Evolutionary conservation across 306 rosid genomes (phyloP).

Genomic region (Delonix regia): DNA sequence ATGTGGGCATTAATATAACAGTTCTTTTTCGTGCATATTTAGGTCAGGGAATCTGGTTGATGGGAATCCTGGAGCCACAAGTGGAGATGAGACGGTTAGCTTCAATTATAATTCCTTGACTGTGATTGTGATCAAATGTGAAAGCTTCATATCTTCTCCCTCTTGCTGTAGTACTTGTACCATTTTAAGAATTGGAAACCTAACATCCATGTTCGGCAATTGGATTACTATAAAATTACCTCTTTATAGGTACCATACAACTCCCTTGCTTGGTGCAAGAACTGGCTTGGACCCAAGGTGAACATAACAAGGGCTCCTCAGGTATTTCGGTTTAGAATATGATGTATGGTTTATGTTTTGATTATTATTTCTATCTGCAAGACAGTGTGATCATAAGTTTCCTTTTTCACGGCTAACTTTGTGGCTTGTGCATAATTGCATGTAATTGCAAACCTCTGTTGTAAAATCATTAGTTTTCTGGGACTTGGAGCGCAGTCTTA

Average conservation of each 20-base stretch:
- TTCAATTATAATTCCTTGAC: conserved; percentile 31
- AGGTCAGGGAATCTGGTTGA: conserved; percentile 93
- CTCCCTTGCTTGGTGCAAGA: conserved; percentile 97
- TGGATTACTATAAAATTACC: conserved; percentile 29
- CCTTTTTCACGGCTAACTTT: background rate
- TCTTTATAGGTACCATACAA: conserved; percentile 82
- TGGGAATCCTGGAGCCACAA: conserved; percentile 83
- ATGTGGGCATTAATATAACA: conserved; percentile 22
- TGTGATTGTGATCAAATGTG: conserved; percentile 27
- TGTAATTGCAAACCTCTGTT: conserved; percentile 8
- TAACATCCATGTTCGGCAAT: conserved; percentile 7
- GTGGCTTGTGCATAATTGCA: conserved; percentile 16
- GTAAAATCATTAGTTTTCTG: conserved; percentile 22
- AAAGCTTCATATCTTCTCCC: conserved; percentile 18
- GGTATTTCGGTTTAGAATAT: conserved; percentile 53
- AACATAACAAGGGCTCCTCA: conserved; percentile 97
- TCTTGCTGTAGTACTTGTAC: conserved; percentile 6
- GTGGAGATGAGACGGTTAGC: conserved; percentile 96
- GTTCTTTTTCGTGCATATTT: conserved; percentile 18
- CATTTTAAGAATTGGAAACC: conserved; percentile 33
- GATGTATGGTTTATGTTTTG: background rate
- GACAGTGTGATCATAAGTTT: background rate
- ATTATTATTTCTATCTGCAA: background rate
- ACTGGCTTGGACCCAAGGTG: conserved; percentile 94
- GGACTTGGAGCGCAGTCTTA: conserved; percentile 10